Evolutionary conservation across 73 alveolate genomes (phyloP).

Genomic region (Tetrahymena elliotti): DNA sequence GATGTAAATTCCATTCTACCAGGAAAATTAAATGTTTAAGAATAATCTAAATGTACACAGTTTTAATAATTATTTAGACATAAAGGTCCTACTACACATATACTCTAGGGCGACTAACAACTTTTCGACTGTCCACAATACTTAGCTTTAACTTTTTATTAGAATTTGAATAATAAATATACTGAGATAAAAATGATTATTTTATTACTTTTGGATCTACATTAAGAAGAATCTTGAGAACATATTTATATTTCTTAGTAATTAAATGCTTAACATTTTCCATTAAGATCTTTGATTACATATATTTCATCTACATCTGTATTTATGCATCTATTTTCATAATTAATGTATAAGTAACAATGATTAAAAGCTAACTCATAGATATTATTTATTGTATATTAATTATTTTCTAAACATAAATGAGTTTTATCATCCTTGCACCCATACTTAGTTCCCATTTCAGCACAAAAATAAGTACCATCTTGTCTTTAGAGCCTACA

Average conservation of each 20-base stretch:
- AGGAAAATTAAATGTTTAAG: background rate
- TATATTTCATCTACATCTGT: background rate
- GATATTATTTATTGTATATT: background rate
- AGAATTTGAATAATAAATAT: background rate
- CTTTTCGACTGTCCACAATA: background rate
- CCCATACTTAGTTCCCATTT: background rate
- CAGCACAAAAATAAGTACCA: background rate
- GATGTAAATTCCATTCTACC: background rate
- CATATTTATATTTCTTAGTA: background rate
- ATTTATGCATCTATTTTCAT: background rate
- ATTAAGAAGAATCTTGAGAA: background rate
- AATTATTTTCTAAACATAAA: background rate
- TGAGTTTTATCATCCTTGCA: background rate
- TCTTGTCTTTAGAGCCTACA: background rate
- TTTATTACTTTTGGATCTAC: background rate
- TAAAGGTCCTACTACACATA: background rate
- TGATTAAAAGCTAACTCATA: background rate
- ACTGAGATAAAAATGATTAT: background rate
- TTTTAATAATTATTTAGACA: background rate
- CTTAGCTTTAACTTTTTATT: background rate
- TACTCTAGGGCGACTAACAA: background rate
- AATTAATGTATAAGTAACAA: background rate
- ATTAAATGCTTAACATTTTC: background rate
- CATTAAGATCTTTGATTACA: background rate
- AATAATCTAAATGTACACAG: background rate